Conservation (phyloP, 768 basidiomycete genomes). For the Mrakia hoshinonis region DNA sequence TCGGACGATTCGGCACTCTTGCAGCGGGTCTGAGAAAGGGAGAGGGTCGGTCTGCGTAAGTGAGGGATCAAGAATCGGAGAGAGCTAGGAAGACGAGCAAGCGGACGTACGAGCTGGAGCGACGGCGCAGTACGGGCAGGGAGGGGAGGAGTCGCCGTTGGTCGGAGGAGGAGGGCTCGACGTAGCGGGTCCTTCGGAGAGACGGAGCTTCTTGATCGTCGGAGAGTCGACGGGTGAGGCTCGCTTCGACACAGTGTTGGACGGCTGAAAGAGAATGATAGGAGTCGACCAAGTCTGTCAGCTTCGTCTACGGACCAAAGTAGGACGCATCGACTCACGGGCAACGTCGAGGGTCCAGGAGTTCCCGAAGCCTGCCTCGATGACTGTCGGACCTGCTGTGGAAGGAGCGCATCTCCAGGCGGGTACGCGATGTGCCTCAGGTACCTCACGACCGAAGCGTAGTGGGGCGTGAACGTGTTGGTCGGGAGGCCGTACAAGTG, state of each 20-base stretch:
- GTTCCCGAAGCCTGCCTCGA: background rate
- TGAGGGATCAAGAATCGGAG: background rate
- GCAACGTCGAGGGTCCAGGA: background rate
- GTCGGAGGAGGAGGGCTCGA: background rate
- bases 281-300: background rate
- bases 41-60: background rate
- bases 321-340: background rate
- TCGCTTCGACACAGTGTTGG: background rate
- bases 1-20: background rate
- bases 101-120: background rate
- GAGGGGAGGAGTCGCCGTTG: background rate
- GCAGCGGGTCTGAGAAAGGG: background rate
- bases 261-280: background rate
- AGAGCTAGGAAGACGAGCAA: background rate
- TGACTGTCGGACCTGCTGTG: background rate
- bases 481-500: background rate
- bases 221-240: background rate
- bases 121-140: background rate
- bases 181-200: background rate
- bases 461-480: constrained; percentile 2
- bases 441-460: background rate
- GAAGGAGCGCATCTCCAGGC: background rate
- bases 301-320: background rate
- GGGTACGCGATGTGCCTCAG: background rate
- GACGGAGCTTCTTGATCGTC: background rate